These are phyloP conservation scores for Groenewaldozyma auringiensis DNA, from an alignment of 1,139 yeast species.

Conservation along the genomic window DNA sequence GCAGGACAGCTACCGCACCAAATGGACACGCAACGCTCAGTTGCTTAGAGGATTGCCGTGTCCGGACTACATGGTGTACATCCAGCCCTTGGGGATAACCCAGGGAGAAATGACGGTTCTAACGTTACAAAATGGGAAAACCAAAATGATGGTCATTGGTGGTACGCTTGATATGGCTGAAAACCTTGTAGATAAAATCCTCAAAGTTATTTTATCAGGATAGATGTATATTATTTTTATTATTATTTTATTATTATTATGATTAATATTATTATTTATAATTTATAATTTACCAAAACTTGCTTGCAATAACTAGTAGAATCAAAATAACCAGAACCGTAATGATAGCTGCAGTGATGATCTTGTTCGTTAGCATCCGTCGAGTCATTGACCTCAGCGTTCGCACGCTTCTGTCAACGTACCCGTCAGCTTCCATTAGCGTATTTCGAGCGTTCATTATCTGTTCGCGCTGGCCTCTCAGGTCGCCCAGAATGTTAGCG, in stretches of 20 bases:
- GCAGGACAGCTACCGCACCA: conserved; percentile 17
- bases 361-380: conserved; percentile 80
- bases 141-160: conserved; percentile 21
- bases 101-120: conserved; percentile 22
- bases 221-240: neutral
- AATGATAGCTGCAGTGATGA: conserved; percentile 91
- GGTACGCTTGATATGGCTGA: conserved; percentile 19
- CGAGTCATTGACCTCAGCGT: conserved; percentile 90
- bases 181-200: conserved; percentile 19
- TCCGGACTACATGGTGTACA: conserved; percentile 23
- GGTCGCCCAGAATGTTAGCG: conserved; percentile 78
- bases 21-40: conserved; percentile 22
- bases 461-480: conserved; percentile 91
- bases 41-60: conserved; percentile 24
- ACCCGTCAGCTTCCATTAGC: conserved; percentile 80
- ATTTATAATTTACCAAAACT: conserved; percentile 49
- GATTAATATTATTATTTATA: conserved; percentile 3
- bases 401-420: conserved; percentile 81
- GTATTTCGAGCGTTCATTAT: conserved; percentile 77
- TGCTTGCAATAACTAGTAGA: conserved; percentile 76
- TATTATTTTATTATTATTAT: conserved; percentile 2
- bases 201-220: conserved; percentile 8
- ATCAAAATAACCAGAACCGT: conserved; percentile 80
- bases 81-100: conserved; percentile 17
- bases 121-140: conserved; percentile 19